Percentiles rank a stretch among this genome's conserved stretches.
phyloP scores from a whole-genome alignment of 148 eudicot species.

The Polygonum aviculare region DNA sequence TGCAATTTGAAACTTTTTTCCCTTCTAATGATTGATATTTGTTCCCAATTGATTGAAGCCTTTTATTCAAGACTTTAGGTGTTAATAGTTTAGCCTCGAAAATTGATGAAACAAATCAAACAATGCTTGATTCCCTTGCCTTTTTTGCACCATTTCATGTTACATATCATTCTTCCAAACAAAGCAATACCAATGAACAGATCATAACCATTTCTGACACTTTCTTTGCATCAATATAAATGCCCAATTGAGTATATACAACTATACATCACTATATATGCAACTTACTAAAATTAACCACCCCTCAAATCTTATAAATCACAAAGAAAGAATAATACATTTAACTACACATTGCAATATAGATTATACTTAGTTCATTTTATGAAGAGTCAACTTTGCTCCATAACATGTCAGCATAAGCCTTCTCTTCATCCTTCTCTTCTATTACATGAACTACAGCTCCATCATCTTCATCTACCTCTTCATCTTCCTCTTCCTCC shows the following conservation, averaged over 20 bases:
- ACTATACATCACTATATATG: background rate
- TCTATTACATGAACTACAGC: constrained; percentile 15
- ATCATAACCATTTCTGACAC: background rate
- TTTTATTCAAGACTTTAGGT: too few species aligned
- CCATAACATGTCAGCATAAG: constrained; percentile 81
- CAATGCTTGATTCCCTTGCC: background rate
- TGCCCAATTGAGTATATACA: too few species aligned
- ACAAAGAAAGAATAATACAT: background rate
- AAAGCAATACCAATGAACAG: too few species aligned
- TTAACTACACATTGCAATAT: background rate
- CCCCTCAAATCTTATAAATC: background rate
- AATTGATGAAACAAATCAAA: too few species aligned
- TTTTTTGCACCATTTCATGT: background rate
- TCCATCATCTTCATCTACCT: constrained; percentile 37
- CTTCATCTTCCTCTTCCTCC: constrained; percentile 55
- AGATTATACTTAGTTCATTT: background rate
- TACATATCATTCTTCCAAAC: too few species aligned
- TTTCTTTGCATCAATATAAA: background rate
- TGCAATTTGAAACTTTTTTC: background rate
- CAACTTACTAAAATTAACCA: background rate
- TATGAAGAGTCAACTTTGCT: constrained; percentile 64
- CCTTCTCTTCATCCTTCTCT: constrained; percentile 72
- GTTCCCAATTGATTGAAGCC: too few species aligned
- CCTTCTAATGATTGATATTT: too few species aligned
- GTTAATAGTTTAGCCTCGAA: too few species aligned